A percentile compares a stretch with the other conserved stretches of the same genome.
phyloP scores from a whole-genome alignment of 2,329 filamentous ascomycete species.

The Mariannaea elegans region DNA sequence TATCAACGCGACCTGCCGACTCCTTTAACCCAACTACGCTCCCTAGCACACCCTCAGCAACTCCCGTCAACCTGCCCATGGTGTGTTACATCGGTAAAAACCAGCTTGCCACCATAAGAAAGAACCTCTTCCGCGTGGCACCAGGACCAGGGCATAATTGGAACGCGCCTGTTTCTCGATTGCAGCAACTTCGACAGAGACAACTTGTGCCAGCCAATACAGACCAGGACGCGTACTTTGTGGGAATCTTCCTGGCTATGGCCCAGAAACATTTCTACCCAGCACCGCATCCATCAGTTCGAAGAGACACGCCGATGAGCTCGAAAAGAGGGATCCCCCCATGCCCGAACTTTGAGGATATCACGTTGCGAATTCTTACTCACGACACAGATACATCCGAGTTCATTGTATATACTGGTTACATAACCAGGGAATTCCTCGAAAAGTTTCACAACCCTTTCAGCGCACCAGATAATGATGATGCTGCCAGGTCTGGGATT shows the following conservation, averaged over 20 bases:
- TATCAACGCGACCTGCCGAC: conserved; percentile 48
- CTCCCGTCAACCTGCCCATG: conserved; percentile 45
- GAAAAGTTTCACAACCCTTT: conserved; percentile 59
- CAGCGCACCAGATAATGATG: conserved; percentile 42
- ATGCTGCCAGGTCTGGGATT: conserved; percentile 47
- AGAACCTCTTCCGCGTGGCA: conserved; percentile 56
- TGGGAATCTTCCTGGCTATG: conserved; percentile 64
- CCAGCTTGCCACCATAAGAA: conserved; percentile 56
- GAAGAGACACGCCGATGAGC: conserved; percentile 41
- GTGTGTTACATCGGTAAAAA: conserved; percentile 58
- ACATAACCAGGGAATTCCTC: conserved; percentile 59
- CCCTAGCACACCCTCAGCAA: conserved; percentile 32
- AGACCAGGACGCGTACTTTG: conserved; percentile 62
- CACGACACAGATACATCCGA: conserved; percentile 58
- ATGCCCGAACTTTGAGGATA: conserved; percentile 53
- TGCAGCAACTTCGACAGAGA: conserved; percentile 59
- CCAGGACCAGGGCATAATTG: conserved; percentile 49
- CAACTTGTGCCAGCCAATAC: conserved; percentile 56
- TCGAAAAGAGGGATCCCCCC: conserved; percentile 27
- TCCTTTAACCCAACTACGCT: conserved; percentile 40
- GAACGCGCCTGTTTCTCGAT: conserved; percentile 58
- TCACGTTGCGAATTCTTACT: conserved; percentile 60
- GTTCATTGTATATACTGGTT: conserved; percentile 63
- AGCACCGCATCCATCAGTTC: conserved; percentile 27
- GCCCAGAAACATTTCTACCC: conserved; percentile 64